A percentile compares a stretch with the other conserved stretches of the same genome.
Evolutionary conservation across 208 protist species (phyloP).

Genomic region (Leishmania mexicana): DNA sequence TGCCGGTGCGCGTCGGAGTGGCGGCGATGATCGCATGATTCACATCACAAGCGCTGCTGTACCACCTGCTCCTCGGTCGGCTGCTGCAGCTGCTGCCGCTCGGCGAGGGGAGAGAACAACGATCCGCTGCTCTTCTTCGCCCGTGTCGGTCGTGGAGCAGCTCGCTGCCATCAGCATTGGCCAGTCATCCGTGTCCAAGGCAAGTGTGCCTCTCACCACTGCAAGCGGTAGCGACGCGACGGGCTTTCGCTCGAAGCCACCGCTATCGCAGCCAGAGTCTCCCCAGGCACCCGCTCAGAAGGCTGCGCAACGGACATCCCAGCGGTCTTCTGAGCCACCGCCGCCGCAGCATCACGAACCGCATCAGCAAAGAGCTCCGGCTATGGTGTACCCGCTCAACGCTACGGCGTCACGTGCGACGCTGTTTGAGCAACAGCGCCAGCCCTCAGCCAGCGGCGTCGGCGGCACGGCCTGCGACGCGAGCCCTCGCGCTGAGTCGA

Average conservation of each 20-base stretch:
- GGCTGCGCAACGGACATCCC: neutral
- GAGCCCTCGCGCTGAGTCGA: neutral
- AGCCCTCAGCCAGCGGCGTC: neutral
- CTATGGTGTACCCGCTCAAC: neutral
- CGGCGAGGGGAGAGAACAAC: neutral
- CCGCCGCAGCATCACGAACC: neutral
- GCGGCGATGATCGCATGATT: neutral
- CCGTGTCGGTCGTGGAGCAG: neutral
- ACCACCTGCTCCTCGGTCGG: conserved; percentile 6
- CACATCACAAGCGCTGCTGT: neutral
- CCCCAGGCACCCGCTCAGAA: neutral
- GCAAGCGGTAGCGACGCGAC: neutral
- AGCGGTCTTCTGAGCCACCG: neutral
- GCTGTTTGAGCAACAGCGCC: conserved; percentile 8
- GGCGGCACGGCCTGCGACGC: neutral
- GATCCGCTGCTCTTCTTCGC: neutral
- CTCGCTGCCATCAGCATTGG: neutral
- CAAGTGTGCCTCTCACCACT: neutral
- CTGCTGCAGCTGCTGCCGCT: neutral
- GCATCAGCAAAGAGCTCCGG: neutral
- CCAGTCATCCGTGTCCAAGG: neutral
- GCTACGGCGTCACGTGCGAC: conserved; percentile 3
- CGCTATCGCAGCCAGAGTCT: neutral
- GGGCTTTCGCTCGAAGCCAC: neutral
- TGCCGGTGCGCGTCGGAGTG: neutral